These are phyloP conservation scores for Plantago elongata DNA, from an alignment of 257 asterid species.

Conservation along the genomic window DNA sequence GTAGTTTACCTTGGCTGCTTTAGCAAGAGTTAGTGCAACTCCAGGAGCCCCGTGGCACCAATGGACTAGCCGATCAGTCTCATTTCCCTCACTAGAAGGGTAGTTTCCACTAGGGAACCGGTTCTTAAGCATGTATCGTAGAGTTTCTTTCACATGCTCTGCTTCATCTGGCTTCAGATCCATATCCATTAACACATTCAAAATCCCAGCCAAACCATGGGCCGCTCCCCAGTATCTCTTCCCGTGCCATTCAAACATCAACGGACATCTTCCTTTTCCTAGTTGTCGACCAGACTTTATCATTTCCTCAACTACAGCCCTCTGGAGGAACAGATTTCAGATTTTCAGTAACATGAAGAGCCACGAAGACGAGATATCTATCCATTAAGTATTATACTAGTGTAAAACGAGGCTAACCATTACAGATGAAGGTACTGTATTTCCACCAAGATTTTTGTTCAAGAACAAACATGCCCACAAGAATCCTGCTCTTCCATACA, in stretches of 20 bases:
- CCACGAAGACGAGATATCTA: neutral
- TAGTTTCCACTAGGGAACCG: slow-evolving; percentile 76
- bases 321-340: slow-evolving; percentile 30
- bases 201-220: slow-evolving; percentile 80
- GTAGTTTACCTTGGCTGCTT: slow-evolving; percentile 61
- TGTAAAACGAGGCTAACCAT: slow-evolving; percentile 38
- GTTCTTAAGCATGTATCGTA: slow-evolving; percentile 56
- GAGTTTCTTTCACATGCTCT: slow-evolving; percentile 62
- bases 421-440: slow-evolving; percentile 41
- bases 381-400: slow-evolving; percentile 12
- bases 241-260: slow-evolving; percentile 85
- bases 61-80: slow-evolving; percentile 67
- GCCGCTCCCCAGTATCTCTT: slow-evolving; percentile 87
- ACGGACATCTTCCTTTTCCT: slow-evolving; percentile 51
- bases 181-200: slow-evolving; percentile 62
- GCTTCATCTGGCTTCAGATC: slow-evolving; percentile 66
- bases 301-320: slow-evolving; percentile 49
- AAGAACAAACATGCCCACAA: slow-evolving; percentile 76
- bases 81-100: slow-evolving; percentile 74
- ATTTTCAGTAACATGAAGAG: slow-evolving; percentile 9
- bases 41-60: slow-evolving; percentile 97
- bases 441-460: slow-evolving; percentile 52
- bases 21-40: slow-evolving; percentile 62
- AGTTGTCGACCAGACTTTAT: slow-evolving; percentile 51
- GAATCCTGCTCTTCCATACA: slow-evolving; percentile 77